Conservation (phyloP, 2,329 filamentous ascomycete genomes). For the Neopestalotiopsis rosae region DNA sequence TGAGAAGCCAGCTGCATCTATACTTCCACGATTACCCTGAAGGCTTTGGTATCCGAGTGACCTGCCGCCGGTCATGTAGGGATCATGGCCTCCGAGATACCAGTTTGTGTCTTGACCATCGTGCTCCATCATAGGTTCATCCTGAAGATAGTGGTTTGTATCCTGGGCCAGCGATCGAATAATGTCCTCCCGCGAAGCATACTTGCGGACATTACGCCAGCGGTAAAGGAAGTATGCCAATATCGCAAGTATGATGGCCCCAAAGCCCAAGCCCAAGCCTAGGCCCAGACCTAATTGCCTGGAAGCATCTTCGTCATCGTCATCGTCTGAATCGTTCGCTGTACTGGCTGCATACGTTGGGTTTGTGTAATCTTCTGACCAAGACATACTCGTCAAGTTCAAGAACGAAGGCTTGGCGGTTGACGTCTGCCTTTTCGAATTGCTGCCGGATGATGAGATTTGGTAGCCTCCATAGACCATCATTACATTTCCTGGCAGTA, state of each 20-base stretch:
- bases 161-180: slow-evolving; percentile 57
- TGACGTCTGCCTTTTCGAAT: slow-evolving; percentile 38
- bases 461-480: slow-evolving; percentile 69
- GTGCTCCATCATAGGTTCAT: slow-evolving; percentile 54
- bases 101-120: slow-evolving; percentile 42
- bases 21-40: slow-evolving; percentile 37
- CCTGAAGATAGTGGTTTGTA: slow-evolving; percentile 49
- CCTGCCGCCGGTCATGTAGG: slow-evolving; percentile 45
- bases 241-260: slow-evolving; percentile 52
- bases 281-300: slow-evolving; percentile 63
- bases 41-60: slow-evolving; percentile 58
- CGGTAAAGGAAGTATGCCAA: slow-evolving; percentile 55
- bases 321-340: slow-evolving; percentile 24
- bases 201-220: slow-evolving; percentile 46
- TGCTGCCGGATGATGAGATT: slow-evolving; percentile 44
- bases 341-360: slow-evolving; percentile 36
- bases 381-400: slow-evolving; percentile 62
- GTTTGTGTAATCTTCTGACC: slow-evolving; percentile 57
- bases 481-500: slow-evolving; percentile 72
- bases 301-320: slow-evolving; percentile 17
- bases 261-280: slow-evolving; percentile 68
- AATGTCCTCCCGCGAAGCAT: slow-evolving; percentile 47
- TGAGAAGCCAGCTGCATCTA: slow-evolving; percentile 32
- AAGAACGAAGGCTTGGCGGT: slow-evolving; percentile 49
- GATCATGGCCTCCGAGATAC: slow-evolving; percentile 52